phyloP scores from a whole-genome alignment of 1,139 yeast species.

The Ogataea hybrid region DNA sequence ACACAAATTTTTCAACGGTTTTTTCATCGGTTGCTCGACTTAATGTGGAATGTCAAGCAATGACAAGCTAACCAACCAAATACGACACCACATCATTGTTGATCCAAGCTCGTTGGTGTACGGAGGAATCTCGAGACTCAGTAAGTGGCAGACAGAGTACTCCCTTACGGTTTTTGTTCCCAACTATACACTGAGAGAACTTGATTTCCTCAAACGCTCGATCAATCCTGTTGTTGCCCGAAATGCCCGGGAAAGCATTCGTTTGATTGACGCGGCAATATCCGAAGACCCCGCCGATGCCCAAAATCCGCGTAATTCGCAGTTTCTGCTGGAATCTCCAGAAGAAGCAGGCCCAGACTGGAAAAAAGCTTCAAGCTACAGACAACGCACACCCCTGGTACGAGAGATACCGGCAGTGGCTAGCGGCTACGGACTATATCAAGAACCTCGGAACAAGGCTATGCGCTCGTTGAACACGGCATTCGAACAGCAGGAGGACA shows the following conservation, averaged over 20 bases:
- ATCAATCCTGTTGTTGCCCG: constrained; percentile 49
- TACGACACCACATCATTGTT: constrained; percentile 39
- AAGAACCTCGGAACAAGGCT: neutral
- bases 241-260: constrained; percentile 56
- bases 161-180: constrained; percentile 42
- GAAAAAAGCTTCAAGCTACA: constrained; percentile 45
- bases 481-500: neutral
- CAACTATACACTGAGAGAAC: constrained; percentile 53
- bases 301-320: constrained; percentile 22
- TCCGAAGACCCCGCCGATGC: constrained; percentile 17
- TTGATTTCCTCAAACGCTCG: constrained; percentile 54
- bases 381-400: constrained; percentile 43
- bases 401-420: constrained; percentile 42
- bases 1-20: constrained; percentile 5
- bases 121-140: constrained; percentile 58
- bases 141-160: constrained; percentile 50
- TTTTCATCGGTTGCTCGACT: constrained; percentile 1
- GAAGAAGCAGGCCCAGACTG: constrained; percentile 48
- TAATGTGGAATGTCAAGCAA: constrained; percentile 7
- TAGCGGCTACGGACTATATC: constrained; percentile 15
- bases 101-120: constrained; percentile 57
- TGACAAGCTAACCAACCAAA: neutral
- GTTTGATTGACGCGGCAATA: constrained; percentile 45
- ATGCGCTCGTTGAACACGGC: too few species aligned
- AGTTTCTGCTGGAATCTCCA: constrained; percentile 32